Evolutionary conservation across 495 filamentous ascomycete genomes (phyloP).

Genomic region (Neurospora sp.): DNA sequence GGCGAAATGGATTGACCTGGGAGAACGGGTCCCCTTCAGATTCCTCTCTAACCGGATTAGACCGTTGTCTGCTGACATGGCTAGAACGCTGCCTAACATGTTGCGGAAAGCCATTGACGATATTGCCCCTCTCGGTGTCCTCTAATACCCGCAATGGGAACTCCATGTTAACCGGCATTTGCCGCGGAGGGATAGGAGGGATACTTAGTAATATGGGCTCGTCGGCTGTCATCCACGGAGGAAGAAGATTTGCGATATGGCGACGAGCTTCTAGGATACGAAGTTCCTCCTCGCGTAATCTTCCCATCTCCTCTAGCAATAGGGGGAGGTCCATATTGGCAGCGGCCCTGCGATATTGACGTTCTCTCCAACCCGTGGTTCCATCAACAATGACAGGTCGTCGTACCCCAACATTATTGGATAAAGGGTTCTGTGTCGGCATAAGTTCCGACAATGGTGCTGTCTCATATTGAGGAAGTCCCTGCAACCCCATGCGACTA

Average conservation of each 20-base stretch:
- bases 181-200: neutral
- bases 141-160: neutral
- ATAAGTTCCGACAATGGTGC: neutral
- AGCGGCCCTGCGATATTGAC: neutral
- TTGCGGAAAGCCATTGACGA: neutral
- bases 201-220: neutral
- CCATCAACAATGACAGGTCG: neutral
- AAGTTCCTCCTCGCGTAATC: neutral
- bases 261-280: neutral
- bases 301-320: neutral
- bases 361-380: neutral
- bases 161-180: neutral
- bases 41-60: neutral
- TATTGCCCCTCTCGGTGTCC: neutral
- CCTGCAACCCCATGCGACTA: neutral
- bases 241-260: neutral
- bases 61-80: neutral
- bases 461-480: neutral
- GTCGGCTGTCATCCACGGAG: neutral
- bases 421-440: neutral
- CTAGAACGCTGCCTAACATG: neutral
- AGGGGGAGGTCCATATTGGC: neutral
- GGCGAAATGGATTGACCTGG: neutral
- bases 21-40: neutral
- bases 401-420: neutral